Evolutionary conservation across 495 filamentous ascomycete species (phyloP).

Genomic region (Podospora fimiseda): DNA sequence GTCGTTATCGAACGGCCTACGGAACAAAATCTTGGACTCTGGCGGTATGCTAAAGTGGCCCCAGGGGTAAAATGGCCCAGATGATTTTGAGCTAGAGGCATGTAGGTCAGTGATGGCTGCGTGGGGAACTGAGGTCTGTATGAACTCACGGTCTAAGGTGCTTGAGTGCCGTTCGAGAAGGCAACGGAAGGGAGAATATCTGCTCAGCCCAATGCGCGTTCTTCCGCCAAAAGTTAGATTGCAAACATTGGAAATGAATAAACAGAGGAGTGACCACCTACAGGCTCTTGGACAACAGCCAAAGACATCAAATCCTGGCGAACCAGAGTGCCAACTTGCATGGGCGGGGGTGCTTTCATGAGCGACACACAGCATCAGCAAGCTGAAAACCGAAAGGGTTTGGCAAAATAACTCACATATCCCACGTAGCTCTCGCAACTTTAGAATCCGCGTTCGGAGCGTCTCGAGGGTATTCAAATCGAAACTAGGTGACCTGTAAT

Average conservation of each 20-base stretch:
- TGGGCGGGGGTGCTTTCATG: constrained; percentile 22
- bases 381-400: not conserved
- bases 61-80: constrained; percentile 37
- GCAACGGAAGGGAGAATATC: constrained; percentile 48
- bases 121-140: not conserved
- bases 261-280: not conserved
- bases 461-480: constrained; percentile 46
- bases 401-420: constrained; percentile 30
- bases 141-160: constrained; percentile 25
- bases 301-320: constrained; percentile 24
- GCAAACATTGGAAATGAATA: not conserved
- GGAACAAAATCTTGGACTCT: constrained; percentile 45
- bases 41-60: constrained; percentile 36
- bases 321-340: constrained; percentile 22
- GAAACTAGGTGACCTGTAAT: constrained; percentile 42
- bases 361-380: not conserved
- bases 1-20: constrained; percentile 49
- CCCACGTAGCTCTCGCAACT: constrained; percentile 39
- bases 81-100: constrained; percentile 22
- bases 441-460: constrained; percentile 38
- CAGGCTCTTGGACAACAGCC: constrained; percentile 23
- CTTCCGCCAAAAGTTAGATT: constrained; percentile 7
- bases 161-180: constrained; percentile 44
- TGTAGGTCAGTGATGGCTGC: constrained; percentile 4
- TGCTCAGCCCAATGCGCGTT: constrained; percentile 46